Percentiles rank a stretch among this genome's conserved stretches.
Conservation (phyloP, 1,284 basidiomycete genomes). For the Sporisorium iseilematis-ciliati region DNA sequence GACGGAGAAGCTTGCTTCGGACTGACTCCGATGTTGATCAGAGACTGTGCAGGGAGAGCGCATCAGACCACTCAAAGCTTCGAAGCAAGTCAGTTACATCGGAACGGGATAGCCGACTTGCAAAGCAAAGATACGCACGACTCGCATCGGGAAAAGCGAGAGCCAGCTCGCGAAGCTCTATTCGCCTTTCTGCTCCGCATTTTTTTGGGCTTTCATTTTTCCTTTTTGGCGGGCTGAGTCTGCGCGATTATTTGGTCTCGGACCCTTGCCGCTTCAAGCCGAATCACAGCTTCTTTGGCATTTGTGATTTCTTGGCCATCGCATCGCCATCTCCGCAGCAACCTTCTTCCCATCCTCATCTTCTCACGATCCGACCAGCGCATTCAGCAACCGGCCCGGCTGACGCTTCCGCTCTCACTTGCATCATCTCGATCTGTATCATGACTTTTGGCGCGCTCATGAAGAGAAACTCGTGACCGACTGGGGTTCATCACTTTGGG, state of each 20-base stretch:
- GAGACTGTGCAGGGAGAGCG: too few species aligned
- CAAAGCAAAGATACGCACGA: too few species aligned
- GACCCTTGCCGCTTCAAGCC: slow-evolving; percentile 1
- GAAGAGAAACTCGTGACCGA: background rate
- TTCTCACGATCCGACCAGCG: too few species aligned
- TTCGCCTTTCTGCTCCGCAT: background rate
- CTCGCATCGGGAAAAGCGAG: background rate
- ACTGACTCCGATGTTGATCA: too few species aligned
- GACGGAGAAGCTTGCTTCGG: background rate
- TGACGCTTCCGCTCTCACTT: background rate
- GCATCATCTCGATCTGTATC: background rate
- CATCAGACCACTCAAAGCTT: background rate
- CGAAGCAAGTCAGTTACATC: background rate
- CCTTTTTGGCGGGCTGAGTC: background rate
- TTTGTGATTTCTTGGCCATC: too few species aligned
- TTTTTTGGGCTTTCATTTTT: background rate
- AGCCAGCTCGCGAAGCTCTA: background rate
- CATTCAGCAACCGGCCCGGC: too few species aligned
- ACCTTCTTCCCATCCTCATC: too few species aligned
- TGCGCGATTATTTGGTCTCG: background rate
- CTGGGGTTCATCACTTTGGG: slow-evolving; percentile 4
- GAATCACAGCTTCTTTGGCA: background rate
- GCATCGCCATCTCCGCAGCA: slow-evolving; percentile 3
- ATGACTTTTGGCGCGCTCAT: slow-evolving; percentile 1
- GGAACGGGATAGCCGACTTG: background rate